phyloP scores from a whole-genome alignment of 2,329 filamentous ascomycete species.

The Pseudofabraea citricarpa region DNA sequence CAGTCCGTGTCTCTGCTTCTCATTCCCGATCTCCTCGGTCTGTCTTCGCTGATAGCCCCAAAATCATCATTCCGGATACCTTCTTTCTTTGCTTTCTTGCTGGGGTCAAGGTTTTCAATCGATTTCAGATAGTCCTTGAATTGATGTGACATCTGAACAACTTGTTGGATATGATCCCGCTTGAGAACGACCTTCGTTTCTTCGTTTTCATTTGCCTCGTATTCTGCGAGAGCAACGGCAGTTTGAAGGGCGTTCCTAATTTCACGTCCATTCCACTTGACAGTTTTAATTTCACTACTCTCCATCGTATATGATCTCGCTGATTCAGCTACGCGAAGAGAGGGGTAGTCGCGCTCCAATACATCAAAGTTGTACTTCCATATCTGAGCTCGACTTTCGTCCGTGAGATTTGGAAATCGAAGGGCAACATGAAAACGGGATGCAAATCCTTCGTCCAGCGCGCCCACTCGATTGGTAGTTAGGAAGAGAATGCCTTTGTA shows the following conservation, averaged over 20 bases:
- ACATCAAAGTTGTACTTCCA: constrained; percentile 13
- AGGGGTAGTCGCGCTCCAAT: constrained; percentile 2
- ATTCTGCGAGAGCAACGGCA: constrained; percentile 9
- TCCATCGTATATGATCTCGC: background rate
- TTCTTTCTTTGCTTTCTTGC: background rate
- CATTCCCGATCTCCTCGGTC: background rate
- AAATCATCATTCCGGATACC: background rate
- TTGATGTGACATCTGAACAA: background rate
- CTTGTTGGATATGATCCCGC: background rate
- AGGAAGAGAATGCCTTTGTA: constrained; percentile 35
- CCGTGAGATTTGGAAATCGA: constrained; percentile 18
- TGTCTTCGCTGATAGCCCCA: background rate
- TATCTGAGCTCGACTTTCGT: constrained; percentile 15
- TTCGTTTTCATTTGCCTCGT: constrained; percentile 1
- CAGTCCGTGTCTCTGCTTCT: background rate
- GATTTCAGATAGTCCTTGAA: background rate
- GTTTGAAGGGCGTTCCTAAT: constrained; percentile 12
- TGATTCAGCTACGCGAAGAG: background rate
- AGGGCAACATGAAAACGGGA: constrained; percentile 27
- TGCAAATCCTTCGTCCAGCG: constrained; percentile 31
- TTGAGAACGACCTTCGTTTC: background rate
- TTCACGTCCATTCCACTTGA: constrained; percentile 9
- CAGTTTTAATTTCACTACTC: background rate
- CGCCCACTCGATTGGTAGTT: constrained; percentile 31
- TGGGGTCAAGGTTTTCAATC: background rate